phyloP scores from a whole-genome alignment of 2,329 filamentous ascomycete genomes.

The Aspergillus flavus region DNA sequence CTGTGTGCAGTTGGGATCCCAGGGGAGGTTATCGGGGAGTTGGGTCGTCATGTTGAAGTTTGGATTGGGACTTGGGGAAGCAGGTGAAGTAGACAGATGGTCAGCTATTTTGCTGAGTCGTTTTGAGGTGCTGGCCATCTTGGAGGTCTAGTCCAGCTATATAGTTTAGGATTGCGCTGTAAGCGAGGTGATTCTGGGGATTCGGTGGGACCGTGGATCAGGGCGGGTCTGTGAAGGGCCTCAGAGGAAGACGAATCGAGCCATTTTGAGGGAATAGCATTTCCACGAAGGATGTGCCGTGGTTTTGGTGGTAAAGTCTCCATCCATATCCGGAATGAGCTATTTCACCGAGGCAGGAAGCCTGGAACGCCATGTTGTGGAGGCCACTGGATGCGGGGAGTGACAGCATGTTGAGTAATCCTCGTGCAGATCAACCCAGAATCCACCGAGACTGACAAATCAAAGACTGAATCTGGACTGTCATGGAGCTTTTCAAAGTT shows the following conservation, averaged over 20 bases:
- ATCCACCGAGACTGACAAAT: neutral
- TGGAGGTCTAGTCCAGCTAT: neutral
- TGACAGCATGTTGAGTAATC: neutral
- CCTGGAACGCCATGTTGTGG: neutral
- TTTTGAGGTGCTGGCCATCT: neutral
- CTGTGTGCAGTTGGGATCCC: constrained; percentile 55
- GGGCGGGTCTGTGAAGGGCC: neutral
- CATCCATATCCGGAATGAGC: neutral
- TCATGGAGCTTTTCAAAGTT: neutral
- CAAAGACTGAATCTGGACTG: neutral
- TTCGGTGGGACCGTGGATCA: neutral
- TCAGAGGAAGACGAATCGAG: neutral
- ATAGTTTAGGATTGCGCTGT: neutral
- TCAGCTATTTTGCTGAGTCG: constrained; percentile 6
- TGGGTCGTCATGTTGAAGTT: constrained; percentile 22
- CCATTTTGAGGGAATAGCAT: neutral
- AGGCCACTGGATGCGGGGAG: neutral
- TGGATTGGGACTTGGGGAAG: neutral
- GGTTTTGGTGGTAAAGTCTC: neutral
- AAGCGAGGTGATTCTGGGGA: neutral
- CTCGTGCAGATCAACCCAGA: neutral
- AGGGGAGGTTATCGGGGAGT: constrained; percentile 46
- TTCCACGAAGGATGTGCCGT: neutral
- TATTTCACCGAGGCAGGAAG: neutral
- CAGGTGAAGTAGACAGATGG: neutral